Conservation (phyloP, 2,329 filamentous ascomycete species). For the Hymenoscyphus fructigenus region DNA sequence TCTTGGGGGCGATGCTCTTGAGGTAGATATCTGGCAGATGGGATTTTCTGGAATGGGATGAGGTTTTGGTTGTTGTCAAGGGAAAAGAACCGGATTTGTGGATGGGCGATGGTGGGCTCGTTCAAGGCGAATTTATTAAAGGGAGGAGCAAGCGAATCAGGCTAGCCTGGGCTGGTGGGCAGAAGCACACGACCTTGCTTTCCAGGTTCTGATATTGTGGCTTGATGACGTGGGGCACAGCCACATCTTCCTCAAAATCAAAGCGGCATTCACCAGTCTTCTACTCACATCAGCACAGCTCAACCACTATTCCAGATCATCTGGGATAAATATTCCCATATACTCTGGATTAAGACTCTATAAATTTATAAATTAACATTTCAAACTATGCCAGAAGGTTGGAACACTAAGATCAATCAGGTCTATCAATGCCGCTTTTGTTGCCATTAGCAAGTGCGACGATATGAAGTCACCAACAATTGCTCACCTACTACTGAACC, state of each 20-base stretch:
- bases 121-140: slow-evolving; percentile 21
- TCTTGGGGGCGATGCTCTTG: not conserved
- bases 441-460: not conserved
- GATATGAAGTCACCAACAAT: not conserved
- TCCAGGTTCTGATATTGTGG: slow-evolving; percentile 6
- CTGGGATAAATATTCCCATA: not conserved
- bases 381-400: too few species aligned
- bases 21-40: not conserved
- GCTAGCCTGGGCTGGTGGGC: slow-evolving; percentile 13
- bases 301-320: not conserved
- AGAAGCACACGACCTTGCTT: not conserved
- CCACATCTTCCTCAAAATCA: not conserved
- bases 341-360: not conserved
- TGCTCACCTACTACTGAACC: not conserved
- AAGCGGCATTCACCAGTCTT: not conserved
- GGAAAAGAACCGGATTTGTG: slow-evolving; percentile 13
- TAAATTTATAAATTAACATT: too few species aligned
- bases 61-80: slow-evolving; percentile 2
- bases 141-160: slow-evolving; percentile 16
- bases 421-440: not conserved
- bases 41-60: not conserved
- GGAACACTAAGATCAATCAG: too few species aligned
- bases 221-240: slow-evolving; percentile 21
- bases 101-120: slow-evolving; percentile 14
- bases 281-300: not conserved